These are phyloP conservation scores for Entomortierella chlamydospora DNA, from an alignment of 192 early-diverging fungal genomes.

Conservation along the genomic window DNA sequence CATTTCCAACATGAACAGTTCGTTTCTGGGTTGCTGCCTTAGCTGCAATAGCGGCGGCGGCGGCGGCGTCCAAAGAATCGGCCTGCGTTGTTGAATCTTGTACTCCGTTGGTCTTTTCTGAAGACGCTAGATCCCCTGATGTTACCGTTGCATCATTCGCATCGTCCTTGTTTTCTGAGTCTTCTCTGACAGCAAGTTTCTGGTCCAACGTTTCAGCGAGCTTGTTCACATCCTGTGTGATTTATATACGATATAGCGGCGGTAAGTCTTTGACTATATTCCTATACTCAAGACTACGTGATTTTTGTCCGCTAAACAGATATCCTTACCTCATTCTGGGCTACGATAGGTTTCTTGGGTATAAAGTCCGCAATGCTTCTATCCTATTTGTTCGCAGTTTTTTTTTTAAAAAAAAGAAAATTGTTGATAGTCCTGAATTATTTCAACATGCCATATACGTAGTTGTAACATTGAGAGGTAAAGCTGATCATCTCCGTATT, in stretches of 20 bases:
- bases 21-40: conserved; percentile 22
- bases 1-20: conserved; percentile 79
- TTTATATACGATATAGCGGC: too few relatives aligned
- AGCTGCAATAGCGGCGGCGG: background rate
- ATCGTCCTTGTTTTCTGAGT: background rate
- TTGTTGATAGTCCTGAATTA: background rate
- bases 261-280: too few relatives aligned
- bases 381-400: conserved; percentile 29
- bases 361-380: conserved; percentile 50
- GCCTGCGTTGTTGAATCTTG: background rate
- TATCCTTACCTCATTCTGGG: conserved; percentile 13
- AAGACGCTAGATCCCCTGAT: background rate
- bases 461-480: too few relatives aligned
- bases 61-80: background rate
- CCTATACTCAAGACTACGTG: too few relatives aligned
- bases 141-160: background rate
- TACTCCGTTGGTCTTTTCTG: background rate
- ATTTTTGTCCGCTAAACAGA: too few relatives aligned
- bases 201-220: conserved; percentile 6
- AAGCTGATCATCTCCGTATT: too few relatives aligned
- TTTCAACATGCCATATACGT: too few relatives aligned
- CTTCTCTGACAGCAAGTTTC: background rate
- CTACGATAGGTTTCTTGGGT: background rate
- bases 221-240: conserved; percentile 1
- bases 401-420: background rate